These are phyloP conservation scores for Penicillium roqueforti DNA, from an alignment of 495 filamentous ascomycete genomes.

Conservation along the genomic window DNA sequence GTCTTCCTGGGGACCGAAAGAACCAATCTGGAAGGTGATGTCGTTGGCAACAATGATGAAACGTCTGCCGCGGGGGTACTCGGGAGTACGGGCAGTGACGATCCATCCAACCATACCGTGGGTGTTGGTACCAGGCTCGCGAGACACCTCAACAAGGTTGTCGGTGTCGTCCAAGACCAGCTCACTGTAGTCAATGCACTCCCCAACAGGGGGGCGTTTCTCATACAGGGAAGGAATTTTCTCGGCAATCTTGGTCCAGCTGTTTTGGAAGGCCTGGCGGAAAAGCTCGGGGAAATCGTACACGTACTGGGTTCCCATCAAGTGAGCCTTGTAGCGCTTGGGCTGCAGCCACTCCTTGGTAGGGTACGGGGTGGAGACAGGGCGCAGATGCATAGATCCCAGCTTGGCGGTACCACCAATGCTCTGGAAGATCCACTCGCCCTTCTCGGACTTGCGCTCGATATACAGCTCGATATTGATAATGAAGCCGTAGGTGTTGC, in stretches of 20 bases:
- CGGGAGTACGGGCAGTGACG: slow-evolving; percentile 93
- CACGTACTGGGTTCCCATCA: slow-evolving; percentile 98
- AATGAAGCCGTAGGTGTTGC: slow-evolving; percentile 98
- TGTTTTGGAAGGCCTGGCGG: slow-evolving; percentile 95
- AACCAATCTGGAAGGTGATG: slow-evolving; percentile 98
- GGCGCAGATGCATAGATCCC: slow-evolving; percentile 88
- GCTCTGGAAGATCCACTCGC: slow-evolving; percentile 96
- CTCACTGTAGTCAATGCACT: slow-evolving; percentile 94
- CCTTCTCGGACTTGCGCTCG: slow-evolving; percentile 95
- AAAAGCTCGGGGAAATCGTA: slow-evolving; percentile 99
- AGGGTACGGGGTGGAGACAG: slow-evolving; percentile 88
- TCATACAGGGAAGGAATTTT: slow-evolving; percentile 68
- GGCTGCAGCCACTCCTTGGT: slow-evolving; percentile 99
- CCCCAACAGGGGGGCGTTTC: slow-evolving; percentile 77
- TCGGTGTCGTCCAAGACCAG: slow-evolving; percentile 91
- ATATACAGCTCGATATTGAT: slow-evolving; percentile 97
- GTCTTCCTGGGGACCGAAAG: slow-evolving; percentile 93
- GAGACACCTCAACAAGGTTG: slow-evolving; percentile 84
- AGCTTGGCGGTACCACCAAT: slow-evolving; percentile 93
- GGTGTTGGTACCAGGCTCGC: slow-evolving; percentile 90
- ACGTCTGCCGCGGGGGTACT: slow-evolving; percentile 86
- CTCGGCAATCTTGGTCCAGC: slow-evolving; percentile 70
- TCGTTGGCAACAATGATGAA: slow-evolving; percentile 98
- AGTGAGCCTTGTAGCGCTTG: slow-evolving; percentile 97
- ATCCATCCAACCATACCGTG: slow-evolving; percentile 99